Percentiles rank a stretch among this genome's conserved stretches.
Conservation (phyloP, 2,329 filamentous ascomycete species). For the Lecanicillium sp. region DNA sequence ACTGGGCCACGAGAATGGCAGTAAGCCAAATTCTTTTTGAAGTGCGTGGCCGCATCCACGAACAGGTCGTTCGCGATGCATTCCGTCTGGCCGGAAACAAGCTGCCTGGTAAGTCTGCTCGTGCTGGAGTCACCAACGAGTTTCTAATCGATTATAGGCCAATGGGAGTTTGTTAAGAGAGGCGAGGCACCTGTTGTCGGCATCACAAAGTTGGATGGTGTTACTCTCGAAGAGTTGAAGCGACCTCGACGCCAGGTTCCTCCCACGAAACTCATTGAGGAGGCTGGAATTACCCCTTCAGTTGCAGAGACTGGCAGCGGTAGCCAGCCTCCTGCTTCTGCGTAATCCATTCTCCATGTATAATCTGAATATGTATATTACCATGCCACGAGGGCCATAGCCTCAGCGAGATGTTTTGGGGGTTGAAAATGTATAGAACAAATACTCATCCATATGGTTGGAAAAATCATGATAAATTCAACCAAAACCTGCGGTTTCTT, state of each 20-base stretch:
- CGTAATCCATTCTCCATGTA: slow-evolving; percentile 16
- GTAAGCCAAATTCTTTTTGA: slow-evolving; percentile 93
- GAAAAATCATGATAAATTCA: too few relatives aligned
- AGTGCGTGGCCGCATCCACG: slow-evolving; percentile 84
- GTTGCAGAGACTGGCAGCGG: slow-evolving; percentile 28
- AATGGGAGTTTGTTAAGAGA: slow-evolving; percentile 92
- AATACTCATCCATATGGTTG: too few relatives aligned
- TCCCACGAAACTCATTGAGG: slow-evolving; percentile 32
- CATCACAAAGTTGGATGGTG: slow-evolving; percentile 80
- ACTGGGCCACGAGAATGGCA: slow-evolving; percentile 86
- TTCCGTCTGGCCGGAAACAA: slow-evolving; percentile 93
- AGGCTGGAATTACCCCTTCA: slow-evolving; percentile 21
- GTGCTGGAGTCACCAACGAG: not conserved
- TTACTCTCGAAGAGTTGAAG: slow-evolving; percentile 79
- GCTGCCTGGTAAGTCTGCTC: slow-evolving; percentile 64
- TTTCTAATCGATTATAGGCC: slow-evolving; percentile 42
- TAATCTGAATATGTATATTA: slow-evolving; percentile 17
- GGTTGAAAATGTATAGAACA: slow-evolving; percentile 2
- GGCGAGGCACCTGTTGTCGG: slow-evolving; percentile 87
- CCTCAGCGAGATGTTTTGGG: not conserved
- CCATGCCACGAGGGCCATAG: slow-evolving; percentile 1
- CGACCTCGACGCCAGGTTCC: slow-evolving; percentile 65
- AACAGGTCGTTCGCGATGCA: slow-evolving; percentile 88
- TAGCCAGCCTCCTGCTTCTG: slow-evolving; percentile 29
- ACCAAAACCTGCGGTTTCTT: too few relatives aligned